A percentile compares a stretch with the other conserved stretches of the same genome.
These are phyloP conservation scores for Chaetomium globosum DNA, from an alignment of 2,329 filamentous ascomycete genomes.

Conservation along the genomic window DNA sequence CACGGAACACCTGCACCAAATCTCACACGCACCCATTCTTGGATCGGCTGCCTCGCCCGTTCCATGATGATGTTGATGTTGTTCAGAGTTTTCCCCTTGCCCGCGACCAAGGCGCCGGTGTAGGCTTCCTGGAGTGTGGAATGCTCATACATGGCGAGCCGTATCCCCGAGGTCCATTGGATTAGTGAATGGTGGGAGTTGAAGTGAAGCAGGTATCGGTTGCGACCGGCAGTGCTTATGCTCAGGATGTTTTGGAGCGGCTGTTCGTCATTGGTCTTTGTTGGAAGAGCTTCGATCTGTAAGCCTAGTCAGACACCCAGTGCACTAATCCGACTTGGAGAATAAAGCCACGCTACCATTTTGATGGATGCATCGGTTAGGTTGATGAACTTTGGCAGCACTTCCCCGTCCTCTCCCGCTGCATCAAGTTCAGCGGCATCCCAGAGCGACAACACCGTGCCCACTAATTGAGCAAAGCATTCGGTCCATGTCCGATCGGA, in stretches of 20 bases:
- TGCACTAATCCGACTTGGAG: neutral
- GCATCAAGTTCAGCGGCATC: conserved; percentile 89
- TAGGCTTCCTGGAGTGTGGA: conserved; percentile 93
- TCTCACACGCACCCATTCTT: conserved; percentile 92
- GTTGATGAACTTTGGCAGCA: conserved; percentile 74
- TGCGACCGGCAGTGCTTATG: conserved; percentile 91
- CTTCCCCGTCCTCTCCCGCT: conserved; percentile 72
- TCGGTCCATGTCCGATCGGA: conserved; percentile 89
- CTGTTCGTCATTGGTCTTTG: conserved; percentile 73
- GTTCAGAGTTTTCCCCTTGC: conserved; percentile 86
- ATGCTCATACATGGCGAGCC: conserved; percentile 92
- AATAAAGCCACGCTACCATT: conserved; percentile 67
- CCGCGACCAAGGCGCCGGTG: conserved; percentile 91
- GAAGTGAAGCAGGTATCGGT: conserved; percentile 94
- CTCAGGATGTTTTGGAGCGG: conserved; percentile 93
- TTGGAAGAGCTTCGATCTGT: conserved; percentile 86
- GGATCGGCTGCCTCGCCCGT: conserved; percentile 71
- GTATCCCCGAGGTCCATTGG: conserved; percentile 94
- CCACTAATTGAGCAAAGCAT: conserved; percentile 94
- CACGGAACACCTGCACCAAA: conserved; percentile 96
- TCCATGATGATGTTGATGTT: conserved; percentile 90
- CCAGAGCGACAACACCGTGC: conserved; percentile 93
- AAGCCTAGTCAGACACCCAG: conserved; percentile 19
- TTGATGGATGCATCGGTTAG: conserved; percentile 96
- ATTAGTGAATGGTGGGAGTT: conserved; percentile 90